Evolutionary conservation across 495 filamentous ascomycete species (phyloP), one percentile per base, ranked within the genome.

Genomic region (Penicillium flavigenum): DNA sequence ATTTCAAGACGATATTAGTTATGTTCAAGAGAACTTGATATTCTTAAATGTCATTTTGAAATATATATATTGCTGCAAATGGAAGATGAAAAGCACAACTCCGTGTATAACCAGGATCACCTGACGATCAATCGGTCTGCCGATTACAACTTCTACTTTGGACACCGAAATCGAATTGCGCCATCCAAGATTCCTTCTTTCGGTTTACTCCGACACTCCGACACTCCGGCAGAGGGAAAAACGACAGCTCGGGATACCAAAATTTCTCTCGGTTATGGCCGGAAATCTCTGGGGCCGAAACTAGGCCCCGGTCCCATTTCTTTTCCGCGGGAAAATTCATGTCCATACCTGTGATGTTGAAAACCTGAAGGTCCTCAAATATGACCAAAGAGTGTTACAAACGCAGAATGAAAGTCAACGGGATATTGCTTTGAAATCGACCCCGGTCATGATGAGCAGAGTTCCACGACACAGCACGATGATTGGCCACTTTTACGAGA

Each of bases 261-360:
- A 24, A 32, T 16, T 26, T 26, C 47, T 56, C 66, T 56, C 66
- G 66, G 66, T 54, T 69, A 66, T 29, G 66, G 59, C n/a, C 63
- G 63, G 63, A 62, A 69, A 69, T 24, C 48, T 69, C 63, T 69
- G 66, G 63, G 47, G 52, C 63, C 47, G 46, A 58, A 41, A 12
- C 39, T n/a, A 31, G 45, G 44, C 17, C 60, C 56, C 27, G 47
- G 38, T 60, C 53, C 47, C 55, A 31, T 51, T 29, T n/a, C 14
- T 27, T 58, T 60, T 54, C 64, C 63, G 55, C 61, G 63, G 64
- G 45, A 63, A 69, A 14, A 26, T 26, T 6, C 24, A 26, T 26
- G 4, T 5, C 24, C 24, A 26, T 26, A 24, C 24, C 3, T 24
- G 24, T 5, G 24, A 5, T 24, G 0, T 26, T 39, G 32, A 24